These are phyloP conservation scores for Arthrobotrys musiformis DNA, from an alignment of 2,329 filamentous ascomycete species.

Conservation along the genomic window DNA sequence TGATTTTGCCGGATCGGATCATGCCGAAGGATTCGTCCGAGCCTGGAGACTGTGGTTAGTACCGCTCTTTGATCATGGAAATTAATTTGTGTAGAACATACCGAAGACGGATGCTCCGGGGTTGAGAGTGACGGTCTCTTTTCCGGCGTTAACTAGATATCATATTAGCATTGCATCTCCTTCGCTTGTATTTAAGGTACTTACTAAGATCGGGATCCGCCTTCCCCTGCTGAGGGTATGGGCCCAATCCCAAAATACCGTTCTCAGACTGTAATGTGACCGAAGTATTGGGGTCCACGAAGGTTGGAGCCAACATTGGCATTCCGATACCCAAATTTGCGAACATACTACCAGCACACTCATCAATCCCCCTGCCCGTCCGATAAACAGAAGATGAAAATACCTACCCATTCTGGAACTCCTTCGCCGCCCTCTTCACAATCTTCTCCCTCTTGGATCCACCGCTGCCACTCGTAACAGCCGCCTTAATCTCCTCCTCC, in stretches of 20 bases:
- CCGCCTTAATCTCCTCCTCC: slow-evolving; percentile 62
- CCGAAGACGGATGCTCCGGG: slow-evolving; percentile 80
- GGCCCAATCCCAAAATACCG: slow-evolving; percentile 83
- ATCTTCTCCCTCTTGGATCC: slow-evolving; percentile 75
- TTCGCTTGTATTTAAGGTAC: slow-evolving; percentile 59
- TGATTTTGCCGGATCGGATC: slow-evolving; percentile 85
- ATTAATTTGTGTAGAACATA: slow-evolving; percentile 1
- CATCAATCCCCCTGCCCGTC: not conserved
- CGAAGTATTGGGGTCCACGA: slow-evolving; percentile 73
- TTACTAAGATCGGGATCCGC: slow-evolving; percentile 69
- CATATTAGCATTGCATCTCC: not conserved
- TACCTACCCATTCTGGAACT: slow-evolving; percentile 77
- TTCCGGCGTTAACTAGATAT: slow-evolving; percentile 77
- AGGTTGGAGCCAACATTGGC: slow-evolving; percentile 83
- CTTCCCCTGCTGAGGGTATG: slow-evolving; percentile 77
- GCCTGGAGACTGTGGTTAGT: slow-evolving; percentile 61
- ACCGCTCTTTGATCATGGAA: not conserved
- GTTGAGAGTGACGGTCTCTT: slow-evolving; percentile 84
- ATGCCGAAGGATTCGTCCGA: slow-evolving; percentile 84
- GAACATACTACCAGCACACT: slow-evolving; percentile 65
- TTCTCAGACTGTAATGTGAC: slow-evolving; percentile 88
- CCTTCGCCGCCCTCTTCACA: slow-evolving; percentile 79
- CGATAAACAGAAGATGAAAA: not conserved
- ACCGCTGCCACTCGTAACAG: slow-evolving; percentile 64
- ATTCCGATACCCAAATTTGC: slow-evolving; percentile 86